Percentiles rank a stretch among this genome's conserved stretches.
These are phyloP conservation scores for Lanmaoa pseudosensibilis DNA, from an alignment of 768 basidiomycete genomes.

Conservation along the genomic window DNA sequence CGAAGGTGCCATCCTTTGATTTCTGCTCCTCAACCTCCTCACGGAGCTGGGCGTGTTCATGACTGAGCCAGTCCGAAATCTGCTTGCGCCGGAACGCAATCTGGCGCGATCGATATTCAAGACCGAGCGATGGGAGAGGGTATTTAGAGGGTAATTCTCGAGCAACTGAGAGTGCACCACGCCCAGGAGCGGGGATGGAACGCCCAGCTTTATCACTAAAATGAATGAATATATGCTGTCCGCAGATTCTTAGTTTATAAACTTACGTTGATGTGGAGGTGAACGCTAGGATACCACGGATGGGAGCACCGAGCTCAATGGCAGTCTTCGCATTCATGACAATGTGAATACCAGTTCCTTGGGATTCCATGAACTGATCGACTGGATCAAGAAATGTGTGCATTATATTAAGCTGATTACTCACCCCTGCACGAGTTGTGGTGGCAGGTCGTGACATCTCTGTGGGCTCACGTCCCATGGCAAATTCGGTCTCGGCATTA, in stretches of 20 bases:
- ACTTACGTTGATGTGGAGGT: slow-evolving; percentile 94
- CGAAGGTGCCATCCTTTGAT: slow-evolving; percentile 47
- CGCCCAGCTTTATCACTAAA: slow-evolving; percentile 95
- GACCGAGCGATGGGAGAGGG: slow-evolving; percentile 75
- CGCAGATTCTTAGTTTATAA: not conserved
- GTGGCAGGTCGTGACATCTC: slow-evolving; percentile 99
- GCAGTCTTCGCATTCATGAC: slow-evolving; percentile 98
- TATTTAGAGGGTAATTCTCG: slow-evolving; percentile 80
- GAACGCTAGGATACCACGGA: slow-evolving; percentile 92
- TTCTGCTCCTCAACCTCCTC: slow-evolving; percentile 71
- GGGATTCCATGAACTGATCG: slow-evolving; percentile 90
- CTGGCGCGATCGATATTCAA: slow-evolving; percentile 91
- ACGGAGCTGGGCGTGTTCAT: slow-evolving; percentile 84
- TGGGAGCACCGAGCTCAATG: slow-evolving; percentile 88
- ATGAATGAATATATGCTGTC: slow-evolving; percentile 3
- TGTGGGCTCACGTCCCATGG: slow-evolving; percentile 98
- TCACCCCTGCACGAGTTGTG: slow-evolving; percentile 89
- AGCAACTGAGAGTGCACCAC: slow-evolving; percentile 87
- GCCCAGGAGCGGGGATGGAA: slow-evolving; percentile 95
- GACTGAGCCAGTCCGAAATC: slow-evolving; percentile 90
- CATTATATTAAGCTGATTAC: slow-evolving; percentile 25
- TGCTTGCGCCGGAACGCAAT: slow-evolving; percentile 93
- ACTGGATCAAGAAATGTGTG: slow-evolving; percentile 1
- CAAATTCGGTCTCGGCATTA: slow-evolving; percentile 95
- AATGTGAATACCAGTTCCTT: slow-evolving; percentile 95